A percentile compares a stretch with the other conserved stretches of the same genome.
phyloP scores from a whole-genome alignment of 805 yeast species.

The Alloascoidea africana region DNA sequence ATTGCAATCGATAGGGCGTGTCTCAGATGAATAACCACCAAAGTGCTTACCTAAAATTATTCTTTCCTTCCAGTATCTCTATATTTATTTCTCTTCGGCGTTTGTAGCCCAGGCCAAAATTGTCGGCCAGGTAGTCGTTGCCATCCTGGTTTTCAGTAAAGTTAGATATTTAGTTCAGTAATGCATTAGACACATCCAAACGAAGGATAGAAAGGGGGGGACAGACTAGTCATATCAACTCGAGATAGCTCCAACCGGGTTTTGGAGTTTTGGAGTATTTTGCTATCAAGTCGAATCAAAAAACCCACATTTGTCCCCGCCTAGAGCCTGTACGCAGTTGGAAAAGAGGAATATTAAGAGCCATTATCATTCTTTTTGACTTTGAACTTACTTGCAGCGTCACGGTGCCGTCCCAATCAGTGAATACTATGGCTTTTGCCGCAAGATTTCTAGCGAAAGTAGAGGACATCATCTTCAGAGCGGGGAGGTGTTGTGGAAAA shows the following conservation, averaged over 20 bases:
- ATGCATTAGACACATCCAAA: no score
- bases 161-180: background rate
- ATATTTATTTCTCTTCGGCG: constrained; percentile 55
- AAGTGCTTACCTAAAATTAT: constrained; percentile 26
- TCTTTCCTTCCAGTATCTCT: constrained; percentile 51
- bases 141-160: constrained; percentile 36
- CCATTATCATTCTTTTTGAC: background rate
- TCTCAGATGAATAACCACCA: no score
- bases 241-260: no score
- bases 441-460: no score
- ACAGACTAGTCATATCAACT: no score
- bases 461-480: no score
- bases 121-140: constrained; percentile 83
- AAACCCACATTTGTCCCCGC: background rate
- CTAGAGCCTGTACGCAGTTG: no score
- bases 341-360: background rate
- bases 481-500: no score
- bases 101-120: constrained; percentile 68
- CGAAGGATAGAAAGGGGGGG: no score
- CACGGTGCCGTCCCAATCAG: constrained; percentile 98
- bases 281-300: no score
- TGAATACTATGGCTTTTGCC: constrained; percentile 69
- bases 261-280: no score
- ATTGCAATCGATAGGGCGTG: background rate
- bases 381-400: constrained; percentile 45